Evolutionary conservation across 1,284 basidiomycete genomes (phyloP), one percentile per base, ranked within the genome.

Genomic region (Cryptococcus sp.): DNA sequence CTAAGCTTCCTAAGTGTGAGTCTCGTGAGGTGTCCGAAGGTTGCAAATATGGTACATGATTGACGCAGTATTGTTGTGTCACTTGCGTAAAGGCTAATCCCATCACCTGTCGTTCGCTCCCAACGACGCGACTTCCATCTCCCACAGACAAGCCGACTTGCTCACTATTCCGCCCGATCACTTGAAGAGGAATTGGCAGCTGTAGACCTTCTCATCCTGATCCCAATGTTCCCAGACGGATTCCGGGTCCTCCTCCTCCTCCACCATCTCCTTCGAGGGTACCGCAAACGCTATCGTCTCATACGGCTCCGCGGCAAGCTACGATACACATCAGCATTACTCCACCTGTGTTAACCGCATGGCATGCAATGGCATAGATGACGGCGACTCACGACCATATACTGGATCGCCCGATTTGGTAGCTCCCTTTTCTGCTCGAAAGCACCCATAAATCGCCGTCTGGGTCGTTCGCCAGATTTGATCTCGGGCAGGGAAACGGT

Each of bases 241-340:
- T 70, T 95, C 92, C 56, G 91, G 89, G 47, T 88, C 86, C 77
- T 96, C 90, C 65, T 93, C 90, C 47, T 71, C 72, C 47, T 78
- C 75, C 72, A 93, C 95, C 64, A 99, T 95, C 80, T 98, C 95
- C 54, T 91, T 87, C n/a, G 93, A 89, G 47, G 95, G 96, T 66
- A 99, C 91, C 31, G 95, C 91, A 83, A 99, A 99, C 10, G 94
- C 91, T 67, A 99, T 95, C 3, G 93, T 98, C 80, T 99, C 95
- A 76, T 99, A 99, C 6, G 96, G 95, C 73, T 99, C 96, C 19
- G 96, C 94, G 17, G 95, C 96, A 57, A 99, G 90, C 92, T 96
- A 27, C 35, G 31, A 15, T 27, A 8, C 38, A 52, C 25, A 17
- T 19, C n/a, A 41, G 47, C 10, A 39, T 49, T 6, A 5, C 23